Conservation (phyloP, 2,329 filamentous ascomycete species). For the Fusarium sarcochroum region DNA sequence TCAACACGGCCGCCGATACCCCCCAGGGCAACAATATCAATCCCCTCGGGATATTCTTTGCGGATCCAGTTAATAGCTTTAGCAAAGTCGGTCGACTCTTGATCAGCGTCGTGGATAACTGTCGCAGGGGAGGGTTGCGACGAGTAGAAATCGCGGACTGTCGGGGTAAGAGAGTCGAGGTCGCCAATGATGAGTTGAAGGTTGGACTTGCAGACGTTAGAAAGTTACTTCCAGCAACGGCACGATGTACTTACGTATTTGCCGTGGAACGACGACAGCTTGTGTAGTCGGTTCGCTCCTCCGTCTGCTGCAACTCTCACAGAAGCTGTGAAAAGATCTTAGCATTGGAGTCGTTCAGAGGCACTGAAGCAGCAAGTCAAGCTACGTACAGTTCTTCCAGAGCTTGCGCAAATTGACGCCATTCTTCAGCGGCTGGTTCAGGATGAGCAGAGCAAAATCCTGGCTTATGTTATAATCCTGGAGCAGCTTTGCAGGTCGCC, state of each 20-base stretch:
- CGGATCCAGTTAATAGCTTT: conserved; percentile 80
- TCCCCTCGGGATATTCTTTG: conserved; percentile 48
- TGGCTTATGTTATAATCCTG: conserved; percentile 52
- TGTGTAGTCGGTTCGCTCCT: conserved; percentile 82
- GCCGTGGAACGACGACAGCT: conserved; percentile 59
- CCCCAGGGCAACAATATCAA: conserved; percentile 84
- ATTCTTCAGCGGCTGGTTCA: conserved; percentile 66
- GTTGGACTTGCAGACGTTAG: conserved; percentile 60
- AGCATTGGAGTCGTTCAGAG: conserved; percentile 25
- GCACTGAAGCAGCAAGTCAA: conserved; percentile 4
- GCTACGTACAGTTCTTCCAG: conserved; percentile 63
- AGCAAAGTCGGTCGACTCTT: conserved; percentile 91
- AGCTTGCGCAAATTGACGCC: conserved; percentile 63
- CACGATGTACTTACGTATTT: conserved; percentile 57
- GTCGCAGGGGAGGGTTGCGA: conserved; percentile 63
- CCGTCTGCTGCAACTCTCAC: conserved; percentile 89
- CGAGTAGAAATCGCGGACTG: conserved; percentile 76
- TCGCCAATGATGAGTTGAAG: conserved; percentile 88
- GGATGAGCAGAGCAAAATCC: conserved; percentile 62
- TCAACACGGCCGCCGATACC: conserved; percentile 92
- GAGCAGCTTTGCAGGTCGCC: conserved; percentile 57
- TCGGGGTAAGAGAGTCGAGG: conserved; percentile 82
- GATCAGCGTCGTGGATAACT: conserved; percentile 80
- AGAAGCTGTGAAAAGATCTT: conserved; percentile 61
- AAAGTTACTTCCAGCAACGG: neutral